Evolutionary conservation across 495 filamentous ascomycete species (phyloP).

Genomic region (Annulohypoxylon bovei): DNA sequence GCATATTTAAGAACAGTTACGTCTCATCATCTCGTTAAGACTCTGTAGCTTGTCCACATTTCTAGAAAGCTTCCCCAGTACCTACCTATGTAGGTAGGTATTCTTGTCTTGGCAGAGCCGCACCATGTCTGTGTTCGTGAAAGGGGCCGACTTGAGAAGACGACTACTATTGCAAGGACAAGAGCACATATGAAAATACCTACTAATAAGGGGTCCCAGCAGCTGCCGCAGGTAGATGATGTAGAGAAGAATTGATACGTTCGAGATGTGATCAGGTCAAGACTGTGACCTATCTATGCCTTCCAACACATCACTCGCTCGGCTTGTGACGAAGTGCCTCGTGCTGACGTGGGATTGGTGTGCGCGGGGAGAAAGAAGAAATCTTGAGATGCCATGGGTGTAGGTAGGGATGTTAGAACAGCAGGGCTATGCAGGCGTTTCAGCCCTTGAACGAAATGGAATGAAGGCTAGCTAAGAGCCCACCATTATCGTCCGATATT

Average conservation of each 20-base stretch:
- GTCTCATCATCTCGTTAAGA: neutral
- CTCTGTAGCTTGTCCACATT: neutral
- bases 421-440: slow-evolving; percentile 35
- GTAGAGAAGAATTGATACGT: neutral
- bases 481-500: slow-evolving; percentile 32
- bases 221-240: neutral
- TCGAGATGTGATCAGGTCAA: neutral
- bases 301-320: slow-evolving; percentile 26
- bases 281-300: slow-evolving; percentile 2
- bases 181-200: neutral
- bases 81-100: too few species aligned
- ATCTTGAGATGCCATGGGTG: slow-evolving; percentile 4
- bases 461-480: slow-evolving; percentile 17
- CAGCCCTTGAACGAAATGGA: slow-evolving; percentile 32
- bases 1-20: neutral
- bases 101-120: slow-evolving; percentile 12
- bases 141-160: neutral
- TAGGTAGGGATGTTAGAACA: slow-evolving; percentile 8
- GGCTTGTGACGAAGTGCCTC: slow-evolving; percentile 14
- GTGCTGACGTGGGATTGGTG: slow-evolving; percentile 33
- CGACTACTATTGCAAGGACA: neutral
- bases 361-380: slow-evolving; percentile 3
- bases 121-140: slow-evolving; percentile 2
- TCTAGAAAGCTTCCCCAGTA: slow-evolving; percentile 18
- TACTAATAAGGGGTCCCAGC: neutral